phyloP scores from a whole-genome alignment of 1,284 basidiomycete species.

The Gymnopus androsaceus region DNA sequence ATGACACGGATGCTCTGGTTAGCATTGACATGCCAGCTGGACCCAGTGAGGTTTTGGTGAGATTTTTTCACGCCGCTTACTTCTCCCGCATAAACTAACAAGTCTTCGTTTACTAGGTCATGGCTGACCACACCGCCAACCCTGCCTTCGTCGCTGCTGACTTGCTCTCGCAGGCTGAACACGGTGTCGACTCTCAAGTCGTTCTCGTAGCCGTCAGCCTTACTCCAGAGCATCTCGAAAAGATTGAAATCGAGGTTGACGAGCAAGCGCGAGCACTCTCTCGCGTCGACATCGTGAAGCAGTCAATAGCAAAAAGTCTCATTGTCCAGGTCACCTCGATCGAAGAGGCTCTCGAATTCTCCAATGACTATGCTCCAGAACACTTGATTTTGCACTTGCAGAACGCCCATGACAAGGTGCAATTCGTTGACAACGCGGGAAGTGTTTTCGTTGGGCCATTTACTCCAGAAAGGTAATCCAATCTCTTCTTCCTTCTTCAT shows the following conservation, averaged over 20 bases:
- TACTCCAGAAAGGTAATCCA: conserved; percentile 86
- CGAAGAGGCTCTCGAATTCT: conserved; percentile 84
- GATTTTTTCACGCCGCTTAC: conserved; percentile 36
- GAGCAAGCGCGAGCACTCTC: conserved; percentile 85
- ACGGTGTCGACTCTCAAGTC: conserved; percentile 97
- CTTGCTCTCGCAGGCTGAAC: conserved; percentile 96
- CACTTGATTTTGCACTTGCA: conserved; percentile 91
- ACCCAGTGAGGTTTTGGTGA: conserved; percentile 92
- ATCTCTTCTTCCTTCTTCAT: conserved; percentile 9
- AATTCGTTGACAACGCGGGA: conserved; percentile 85
- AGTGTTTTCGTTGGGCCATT: conserved; percentile 95
- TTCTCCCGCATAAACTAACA: conserved; percentile 1
- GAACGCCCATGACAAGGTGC: conserved; percentile 68
- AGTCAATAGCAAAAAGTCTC: conserved; percentile 91
- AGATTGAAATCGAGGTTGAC: conserved; percentile 88
- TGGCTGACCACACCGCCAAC: conserved; percentile 86
- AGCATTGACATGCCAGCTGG: conserved; percentile 99
- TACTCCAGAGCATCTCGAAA: conserved; percentile 58
- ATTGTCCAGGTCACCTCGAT: conserved; percentile 76
- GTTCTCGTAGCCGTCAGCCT: conserved; percentile 86
- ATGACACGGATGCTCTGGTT: conserved; percentile 96
- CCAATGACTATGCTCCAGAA: conserved; percentile 97
- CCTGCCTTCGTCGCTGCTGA: conserved; percentile 95
- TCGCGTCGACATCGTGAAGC: conserved; percentile 87
- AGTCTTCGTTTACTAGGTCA: conserved; percentile 61